phyloP scores from a whole-genome alignment of 345 rosid genomes.

The Kandelia obovata region DNA sequence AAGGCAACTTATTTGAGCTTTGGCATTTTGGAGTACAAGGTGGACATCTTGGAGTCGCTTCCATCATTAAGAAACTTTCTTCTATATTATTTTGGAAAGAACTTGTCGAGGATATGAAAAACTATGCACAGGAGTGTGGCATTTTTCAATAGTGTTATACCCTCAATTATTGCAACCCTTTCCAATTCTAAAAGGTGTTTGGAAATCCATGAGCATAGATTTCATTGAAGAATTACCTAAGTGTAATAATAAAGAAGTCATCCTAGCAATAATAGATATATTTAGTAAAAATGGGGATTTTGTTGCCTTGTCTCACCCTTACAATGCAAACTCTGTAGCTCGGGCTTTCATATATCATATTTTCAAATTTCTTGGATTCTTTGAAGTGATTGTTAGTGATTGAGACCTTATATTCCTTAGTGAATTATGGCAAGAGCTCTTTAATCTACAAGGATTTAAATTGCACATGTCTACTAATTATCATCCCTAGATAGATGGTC shows the following conservation, averaged over 20 bases:
- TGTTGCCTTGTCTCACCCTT: neutral
- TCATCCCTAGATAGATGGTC: neutral
- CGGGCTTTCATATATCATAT: no score
- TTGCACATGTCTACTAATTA: neutral
- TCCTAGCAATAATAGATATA: neutral
- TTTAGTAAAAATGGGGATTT: neutral
- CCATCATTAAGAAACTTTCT: neutral
- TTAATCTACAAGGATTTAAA: neutral
- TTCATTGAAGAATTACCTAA: neutral
- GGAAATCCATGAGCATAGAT: neutral
- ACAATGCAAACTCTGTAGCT: no score
- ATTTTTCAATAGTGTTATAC: neutral
- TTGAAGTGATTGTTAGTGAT: neutral
- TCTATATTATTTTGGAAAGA: neutral
- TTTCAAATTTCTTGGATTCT: neutral
- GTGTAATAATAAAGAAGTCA: neutral
- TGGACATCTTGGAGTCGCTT: neutral
- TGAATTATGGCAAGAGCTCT: neutral
- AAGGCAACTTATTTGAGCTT: neutral
- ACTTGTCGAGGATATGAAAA: neutral
- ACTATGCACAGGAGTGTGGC: neutral
- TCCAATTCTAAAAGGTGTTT: neutral
- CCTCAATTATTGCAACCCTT: neutral
- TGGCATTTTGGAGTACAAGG: neutral
- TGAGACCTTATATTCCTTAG: neutral